Evolutionary conservation across 768 basidiomycete genomes (phyloP).

Genomic region (Mrakia gelida): DNA sequence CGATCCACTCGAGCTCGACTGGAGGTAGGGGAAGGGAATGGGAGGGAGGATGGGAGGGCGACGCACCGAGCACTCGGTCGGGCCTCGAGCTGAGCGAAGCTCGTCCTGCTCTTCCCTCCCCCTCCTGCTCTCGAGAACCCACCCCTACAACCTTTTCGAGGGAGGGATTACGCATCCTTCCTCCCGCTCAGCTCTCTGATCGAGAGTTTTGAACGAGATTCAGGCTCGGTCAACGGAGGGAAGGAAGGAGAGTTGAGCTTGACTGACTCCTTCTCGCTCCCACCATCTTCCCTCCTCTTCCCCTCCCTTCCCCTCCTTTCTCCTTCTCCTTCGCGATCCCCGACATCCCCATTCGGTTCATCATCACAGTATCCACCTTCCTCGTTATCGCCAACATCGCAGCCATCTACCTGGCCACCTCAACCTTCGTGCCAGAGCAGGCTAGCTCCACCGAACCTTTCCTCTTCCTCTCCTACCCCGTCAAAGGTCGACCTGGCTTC

Average conservation of each 20-base stretch:
- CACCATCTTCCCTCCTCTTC: too few relatives aligned
- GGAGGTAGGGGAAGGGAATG: not conserved
- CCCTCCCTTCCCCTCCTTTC: not conserved
- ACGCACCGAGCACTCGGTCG: not conserved
- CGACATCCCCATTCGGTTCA: not conserved
- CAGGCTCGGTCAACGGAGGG: not conserved
- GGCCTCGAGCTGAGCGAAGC: not conserved
- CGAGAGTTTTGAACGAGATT: not conserved
- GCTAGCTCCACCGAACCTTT: not conserved
- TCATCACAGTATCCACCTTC: not conserved
- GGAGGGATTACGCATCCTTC: too few relatives aligned
- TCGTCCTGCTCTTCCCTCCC: not conserved
- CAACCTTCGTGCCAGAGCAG: not conserved
- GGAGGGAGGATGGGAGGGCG: not conserved
- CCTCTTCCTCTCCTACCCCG: constrained; percentile 8
- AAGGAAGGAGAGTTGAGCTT: too few relatives aligned
- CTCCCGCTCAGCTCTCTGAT: too few relatives aligned
- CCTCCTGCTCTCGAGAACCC: not conserved
- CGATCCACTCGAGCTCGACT: not conserved
- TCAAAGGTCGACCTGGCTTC: not conserved
- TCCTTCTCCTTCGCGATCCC: not conserved
- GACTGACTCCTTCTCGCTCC: too few relatives aligned
- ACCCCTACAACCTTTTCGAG: too few relatives aligned
- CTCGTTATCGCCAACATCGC: constrained; percentile 8
- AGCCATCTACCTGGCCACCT: not conserved